phyloP scores from a whole-genome alignment of 2,329 filamentous ascomycete genomes.

The Ophiostoma triangulosporum region DNA sequence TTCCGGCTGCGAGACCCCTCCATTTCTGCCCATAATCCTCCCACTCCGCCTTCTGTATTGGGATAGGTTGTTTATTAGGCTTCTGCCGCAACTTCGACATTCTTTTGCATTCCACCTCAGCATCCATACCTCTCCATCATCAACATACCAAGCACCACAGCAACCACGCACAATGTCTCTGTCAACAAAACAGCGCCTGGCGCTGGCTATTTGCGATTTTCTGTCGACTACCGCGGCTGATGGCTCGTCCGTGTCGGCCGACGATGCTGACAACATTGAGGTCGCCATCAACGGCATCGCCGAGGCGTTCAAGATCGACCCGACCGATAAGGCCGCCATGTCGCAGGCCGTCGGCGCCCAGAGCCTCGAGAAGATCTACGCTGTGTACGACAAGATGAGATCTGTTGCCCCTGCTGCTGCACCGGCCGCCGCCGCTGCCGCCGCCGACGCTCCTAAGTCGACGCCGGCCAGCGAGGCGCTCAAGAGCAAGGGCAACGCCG shows the following conservation, averaged over 20 bases:
- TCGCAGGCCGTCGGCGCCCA: constrained; percentile 70
- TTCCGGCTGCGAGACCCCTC: background rate
- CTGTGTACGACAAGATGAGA: constrained; percentile 86
- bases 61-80: background rate
- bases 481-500: constrained; percentile 83
- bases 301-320: constrained; percentile 90
- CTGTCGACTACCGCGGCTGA: constrained; percentile 72
- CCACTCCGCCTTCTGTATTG: background rate
- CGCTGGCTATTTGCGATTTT: constrained; percentile 95
- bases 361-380: constrained; percentile 82
- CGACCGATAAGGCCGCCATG: constrained; percentile 58
- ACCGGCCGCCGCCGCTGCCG: constrained; percentile 24
- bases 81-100: background rate
- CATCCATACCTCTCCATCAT: background rate
- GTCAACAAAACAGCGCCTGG: constrained; percentile 66
- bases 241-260: constrained; percentile 63
- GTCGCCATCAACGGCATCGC: constrained; percentile 89
- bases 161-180: constrained; percentile 20
- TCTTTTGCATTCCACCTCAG: background rate
- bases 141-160: too few relatives aligned
- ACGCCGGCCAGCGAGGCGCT: constrained; percentile 55
- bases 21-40: background rate
- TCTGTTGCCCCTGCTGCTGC: constrained; percentile 21
- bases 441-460: constrained; percentile 23
- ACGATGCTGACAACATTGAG: constrained; percentile 89